Evolutionary conservation across 108 stramenopile species (phyloP), one percentile per base, ranked within the genome.

Genomic region (Chaetoceros tenuissimus): DNA sequence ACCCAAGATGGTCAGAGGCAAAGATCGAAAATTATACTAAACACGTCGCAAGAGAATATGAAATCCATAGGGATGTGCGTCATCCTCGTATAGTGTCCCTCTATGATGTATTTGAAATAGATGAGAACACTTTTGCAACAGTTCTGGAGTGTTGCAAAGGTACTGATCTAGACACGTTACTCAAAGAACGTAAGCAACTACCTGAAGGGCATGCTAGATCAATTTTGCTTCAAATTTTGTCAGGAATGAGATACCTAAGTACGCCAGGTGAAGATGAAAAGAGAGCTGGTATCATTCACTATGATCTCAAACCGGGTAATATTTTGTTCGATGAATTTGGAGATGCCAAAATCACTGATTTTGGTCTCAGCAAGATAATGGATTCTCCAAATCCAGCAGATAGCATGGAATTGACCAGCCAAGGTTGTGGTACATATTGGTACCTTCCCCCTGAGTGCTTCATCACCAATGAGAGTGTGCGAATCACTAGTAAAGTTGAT

Each of bases 371-470:
- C 48, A 94, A 94, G 66, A 94, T 94, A 66, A 84, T 94, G 31
- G 88, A 90, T 62, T 55, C 84, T 0, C 80, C 64, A 16, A 80
- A 86, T 52, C 71, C 73, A 0, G 82, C 79, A 3, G 88, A 97
- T 18, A 87, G 87, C 46, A 94, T 99, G 92, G 99, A 99, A 64
- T 84, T 99, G 2, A 99, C 99, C 26, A 95, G 94, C 44, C 97
- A 98, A 71, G 99, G 97, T 5, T 97, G 97, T 3, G 99, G 99
- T 3, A 99, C 99, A 10, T 99, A 99, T 70, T 99, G 97, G 97
- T 99, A 99, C 67, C 72, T 99, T 26, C 99, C 99, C 16, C 99
- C 99, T 8, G 99, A 99, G 67, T 98, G 97, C 63, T 99, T 99
- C 59, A 65, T 86, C 43, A 90, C 73, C 48, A 80, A 79, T 48